These are phyloP conservation scores for Gracilaria gracilis DNA, from an alignment of 23 red algal species.

Conservation along the genomic window DNA sequence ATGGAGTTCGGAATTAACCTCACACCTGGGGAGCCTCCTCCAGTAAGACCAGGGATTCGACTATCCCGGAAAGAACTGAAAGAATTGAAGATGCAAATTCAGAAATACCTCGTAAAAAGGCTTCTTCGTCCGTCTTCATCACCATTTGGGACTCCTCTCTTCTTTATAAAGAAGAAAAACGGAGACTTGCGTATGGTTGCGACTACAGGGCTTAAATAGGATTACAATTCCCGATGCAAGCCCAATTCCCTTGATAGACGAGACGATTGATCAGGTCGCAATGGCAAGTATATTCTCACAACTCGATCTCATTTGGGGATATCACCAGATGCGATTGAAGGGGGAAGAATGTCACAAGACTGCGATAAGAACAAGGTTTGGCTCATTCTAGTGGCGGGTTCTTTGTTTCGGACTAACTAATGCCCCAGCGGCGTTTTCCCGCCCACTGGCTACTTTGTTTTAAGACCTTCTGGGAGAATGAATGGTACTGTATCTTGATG, in stretches of 20 bases:
- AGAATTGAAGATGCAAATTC: conserved; percentile 20
- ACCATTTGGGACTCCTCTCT: too few species aligned
- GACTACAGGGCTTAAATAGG: conserved; percentile 27
- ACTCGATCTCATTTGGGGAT: conserved; percentile 25
- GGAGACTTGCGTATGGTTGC: conserved; percentile 1
- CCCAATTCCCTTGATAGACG: conserved; percentile 15
- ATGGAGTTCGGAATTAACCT: conserved; percentile 30
- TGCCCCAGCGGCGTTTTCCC: conserved; percentile 11
- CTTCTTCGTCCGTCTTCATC: conserved; percentile 34
- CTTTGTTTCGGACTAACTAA: conserved; percentile 25
- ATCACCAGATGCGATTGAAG: not conserved
- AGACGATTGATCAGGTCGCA: conserved; percentile 21
- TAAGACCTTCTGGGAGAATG: conserved; percentile 14
- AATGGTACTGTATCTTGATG: conserved; percentile 26
- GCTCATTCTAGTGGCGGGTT: conserved; percentile 15
- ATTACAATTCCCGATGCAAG: conserved; percentile 29
- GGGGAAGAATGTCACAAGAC: conserved; percentile 42
- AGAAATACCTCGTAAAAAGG: conserved; percentile 29
- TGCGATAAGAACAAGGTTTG: conserved; percentile 40
- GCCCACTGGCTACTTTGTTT: not conserved
- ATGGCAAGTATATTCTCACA: conserved; percentile 34
- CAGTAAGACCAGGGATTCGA: conserved; percentile 27
- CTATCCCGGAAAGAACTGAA: conserved; percentile 1
- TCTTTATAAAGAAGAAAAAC: conserved; percentile 44
- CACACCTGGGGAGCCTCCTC: not conserved